Conservation (phyloP, 2,329 filamentous ascomycete species). For the Trichoderma gracile region DNA sequence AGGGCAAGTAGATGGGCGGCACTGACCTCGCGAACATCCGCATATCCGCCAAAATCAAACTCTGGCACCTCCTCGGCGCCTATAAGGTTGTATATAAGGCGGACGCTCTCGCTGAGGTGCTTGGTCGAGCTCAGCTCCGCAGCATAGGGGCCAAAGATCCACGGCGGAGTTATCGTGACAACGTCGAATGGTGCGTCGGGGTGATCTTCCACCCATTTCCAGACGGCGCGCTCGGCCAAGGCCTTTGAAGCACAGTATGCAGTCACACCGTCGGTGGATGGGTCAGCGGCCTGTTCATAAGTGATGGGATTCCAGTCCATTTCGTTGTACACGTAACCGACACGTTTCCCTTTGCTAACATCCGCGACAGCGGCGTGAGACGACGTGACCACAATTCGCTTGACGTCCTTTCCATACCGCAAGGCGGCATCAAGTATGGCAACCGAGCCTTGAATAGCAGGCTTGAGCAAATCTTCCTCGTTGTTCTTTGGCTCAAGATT, state of each 20-base stretch:
- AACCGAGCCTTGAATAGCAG: background rate
- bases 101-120: background rate
- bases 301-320: conserved; percentile 2
- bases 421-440: conserved; percentile 1
- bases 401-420: background rate
- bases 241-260: conserved; percentile 40
- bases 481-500: conserved; percentile 7
- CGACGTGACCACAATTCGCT: conserved; percentile 1
- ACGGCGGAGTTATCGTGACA: conserved; percentile 9
- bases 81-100: background rate
- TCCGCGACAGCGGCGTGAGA: conserved; percentile 9
- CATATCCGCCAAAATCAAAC: conserved; percentile 3
- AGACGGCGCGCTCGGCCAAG: conserved; percentile 67
- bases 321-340: conserved; percentile 3
- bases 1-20: background rate
- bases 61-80: background rate
- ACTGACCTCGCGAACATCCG: conserved; percentile 7
- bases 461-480: conserved; percentile 7
- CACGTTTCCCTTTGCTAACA: background rate
- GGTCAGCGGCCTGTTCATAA: background rate
- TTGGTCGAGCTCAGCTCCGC: background rate
- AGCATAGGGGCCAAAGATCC: conserved; percentile 8
- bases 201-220: conserved; percentile 45
- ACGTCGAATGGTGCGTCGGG: conserved; percentile 27
- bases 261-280: conserved; percentile 21